Evolutionary conservation across 768 basidiomycete species (phyloP), one percentile per base, ranked within the genome.

Genomic region (Mycena chlorophos): DNA sequence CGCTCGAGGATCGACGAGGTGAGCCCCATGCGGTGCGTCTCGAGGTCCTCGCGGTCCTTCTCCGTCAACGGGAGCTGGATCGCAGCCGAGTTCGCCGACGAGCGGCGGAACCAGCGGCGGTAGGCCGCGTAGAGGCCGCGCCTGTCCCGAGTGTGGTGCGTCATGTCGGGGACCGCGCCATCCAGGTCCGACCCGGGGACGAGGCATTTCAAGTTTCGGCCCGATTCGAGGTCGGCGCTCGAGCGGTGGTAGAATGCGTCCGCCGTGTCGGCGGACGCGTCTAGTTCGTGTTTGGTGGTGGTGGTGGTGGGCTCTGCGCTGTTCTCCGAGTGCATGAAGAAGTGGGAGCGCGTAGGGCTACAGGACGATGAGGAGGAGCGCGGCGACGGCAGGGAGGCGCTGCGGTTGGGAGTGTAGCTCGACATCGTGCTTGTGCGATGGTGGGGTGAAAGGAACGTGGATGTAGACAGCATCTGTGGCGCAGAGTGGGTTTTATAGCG

Each of bases 1-100:
- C 47, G 50, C 51, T 57, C 52, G 45, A 57, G 27, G 14, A 29
- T 42, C 46, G 45, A 45, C 8, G 25, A n/a, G n/a, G 34, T 37
- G 40, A 20, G 40, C 40, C 13, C 13, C 5, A 8, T 8, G 39
- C 49, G 46, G 40, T 42, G 13, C 45, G 22, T 4, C 22, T 20
- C 14, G 4, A 27, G 10, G 10, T 8, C 10, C 31, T 34, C 31
- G 31, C 8, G 23, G 27, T 46, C 45, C 45, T 46, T 46, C 45
- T 46, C 45, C 8, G 40, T 6, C 12, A 43, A 8, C 10, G 31
- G 31, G 31, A 34, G 31, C 8, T 34, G 31, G 17, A 34, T 34
- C 10, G 10, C 17, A 34, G 14, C 10, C 40, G 40, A 6, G 12
- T 10, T 12, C 12, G 8, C 8, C 40, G 14, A 16, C 16, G 14